Conservation (phyloP, 116 monocot genomes). For the Dioscorea cayenensis region DNA sequence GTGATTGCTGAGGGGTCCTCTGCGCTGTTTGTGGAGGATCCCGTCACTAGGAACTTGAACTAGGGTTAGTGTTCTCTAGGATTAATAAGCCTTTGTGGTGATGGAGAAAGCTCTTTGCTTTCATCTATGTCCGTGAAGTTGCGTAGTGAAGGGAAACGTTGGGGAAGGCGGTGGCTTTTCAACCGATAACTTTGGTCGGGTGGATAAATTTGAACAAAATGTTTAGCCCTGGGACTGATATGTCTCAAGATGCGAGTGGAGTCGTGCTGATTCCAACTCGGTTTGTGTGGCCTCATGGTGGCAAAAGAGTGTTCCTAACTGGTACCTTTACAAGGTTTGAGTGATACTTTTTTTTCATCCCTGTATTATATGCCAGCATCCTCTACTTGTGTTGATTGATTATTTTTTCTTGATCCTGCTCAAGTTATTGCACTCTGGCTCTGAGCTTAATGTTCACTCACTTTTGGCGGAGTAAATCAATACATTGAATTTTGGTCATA, state of each 20-base stretch:
- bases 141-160: conserved; percentile 15
- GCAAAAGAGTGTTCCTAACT: conserved; percentile 37
- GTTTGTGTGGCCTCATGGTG: conserved; percentile 60
- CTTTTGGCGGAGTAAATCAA: too few species aligned
- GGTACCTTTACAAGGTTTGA: conserved; percentile 60
- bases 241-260: conserved; percentile 22
- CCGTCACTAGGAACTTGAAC: conserved; percentile 26
- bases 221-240: conserved; percentile 56
- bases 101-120: neutral
- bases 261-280: conserved; percentile 32
- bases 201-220: conserved; percentile 21
- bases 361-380: neutral
- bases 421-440: too few species aligned
- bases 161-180: conserved; percentile 27
- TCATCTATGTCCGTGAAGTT: conserved; percentile 11
- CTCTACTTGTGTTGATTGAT: neutral
- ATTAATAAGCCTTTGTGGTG: neutral
- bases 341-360: neutral
- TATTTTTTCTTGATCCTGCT: neutral
- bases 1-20: conserved; percentile 52
- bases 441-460: too few species aligned
- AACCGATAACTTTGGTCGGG: neutral
- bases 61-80: conserved; percentile 7
- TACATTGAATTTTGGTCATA: too few species aligned
- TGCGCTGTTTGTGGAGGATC: conserved; percentile 54